Evolutionary conservation across 1,284 basidiomycete species (phyloP).

Genomic region (Thecaphora thlaspeos): DNA sequence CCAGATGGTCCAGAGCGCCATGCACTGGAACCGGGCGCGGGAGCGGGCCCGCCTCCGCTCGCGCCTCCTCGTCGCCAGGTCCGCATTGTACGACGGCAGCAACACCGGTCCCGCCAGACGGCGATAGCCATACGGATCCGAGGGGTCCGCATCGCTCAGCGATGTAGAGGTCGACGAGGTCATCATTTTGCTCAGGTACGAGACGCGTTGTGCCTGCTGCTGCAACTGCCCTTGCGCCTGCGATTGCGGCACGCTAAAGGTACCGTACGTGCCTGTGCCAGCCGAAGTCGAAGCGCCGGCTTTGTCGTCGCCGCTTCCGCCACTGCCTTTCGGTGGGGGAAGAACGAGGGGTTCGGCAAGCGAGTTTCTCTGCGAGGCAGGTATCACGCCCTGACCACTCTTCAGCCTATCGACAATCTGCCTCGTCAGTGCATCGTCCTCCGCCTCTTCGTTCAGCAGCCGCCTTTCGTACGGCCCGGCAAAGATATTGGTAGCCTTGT

Average conservation of each 20-base stretch:
- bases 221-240: neutral
- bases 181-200: neutral
- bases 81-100: conserved; percentile 22
- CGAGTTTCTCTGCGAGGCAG: neutral
- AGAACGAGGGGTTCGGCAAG: neutral
- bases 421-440: conserved; percentile 20
- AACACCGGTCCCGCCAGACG: conserved; percentile 28
- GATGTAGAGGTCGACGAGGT: neutral
- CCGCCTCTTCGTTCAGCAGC: conserved; percentile 16
- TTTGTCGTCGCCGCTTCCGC: neutral
- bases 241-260: neutral
- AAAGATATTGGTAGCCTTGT: conserved; percentile 7
- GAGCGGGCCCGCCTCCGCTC: conserved; percentile 21
- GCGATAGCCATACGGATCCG: conserved; percentile 39
- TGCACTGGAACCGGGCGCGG: conserved; percentile 28
- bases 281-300: neutral
- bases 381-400: neutral
- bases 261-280: neutral
- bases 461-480: conserved; percentile 28
- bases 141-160: neutral
- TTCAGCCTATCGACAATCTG: neutral
- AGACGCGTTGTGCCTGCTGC: neutral
- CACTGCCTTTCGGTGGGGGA: too few species aligned
- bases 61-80: conserved; percentile 17
- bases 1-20: conserved; percentile 38